Base-by-base conservation (phyloP, 306 rosid species). In the Pueraria montana region DNA sequence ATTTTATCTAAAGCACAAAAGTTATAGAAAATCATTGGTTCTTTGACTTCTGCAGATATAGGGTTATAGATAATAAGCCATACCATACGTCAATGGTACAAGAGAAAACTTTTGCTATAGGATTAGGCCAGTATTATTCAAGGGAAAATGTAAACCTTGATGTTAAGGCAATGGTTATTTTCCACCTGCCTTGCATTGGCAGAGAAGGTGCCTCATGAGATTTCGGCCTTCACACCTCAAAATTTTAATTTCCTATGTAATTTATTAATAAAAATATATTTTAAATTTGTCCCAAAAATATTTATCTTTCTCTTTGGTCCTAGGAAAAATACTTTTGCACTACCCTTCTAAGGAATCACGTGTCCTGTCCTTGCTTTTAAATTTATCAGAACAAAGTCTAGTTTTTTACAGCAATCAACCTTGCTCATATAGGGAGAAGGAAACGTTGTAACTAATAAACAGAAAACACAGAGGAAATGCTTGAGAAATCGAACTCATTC, bases 401-500 rank as follows among this genome's bases (percentile, higher is more conserved):
- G 18, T 59, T 42, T 62, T 61, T 18, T 53, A 16, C 20, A 26
- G 24, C 4, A 75, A 61, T 40, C 7, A 76, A 23, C 14, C 13
- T 10, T 26, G 21, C 71, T 76, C 61, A n/a, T 65, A 9, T 21
- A 17, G 30, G 30, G 26, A 14, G 30, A 52, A 73, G 26, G 2
- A 17, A 18, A 12, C 18, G 34, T 11, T 53, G 24, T 26, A 53
- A 42, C 6, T 40, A 16, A 63, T 50, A 74, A 74, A 49, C 1
- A 2, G 4, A 73, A 58, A 76, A 56, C 65, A 56, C 1, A 46
- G 0, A 8, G 71, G 36, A 82, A 21, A 10, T n/a, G 24, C 36
- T 45, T 43, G 46, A 68, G 46, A 12, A 43, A 1, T 83, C 11
- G 18, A 23, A 68, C 20, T 55, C 70, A 55, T 68, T 66, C 56